Base-by-base conservation (phyloP, 2,329 filamentous ascomycete genomes). In the Ophiocordyceps polyrhachis-furcata region DNA sequence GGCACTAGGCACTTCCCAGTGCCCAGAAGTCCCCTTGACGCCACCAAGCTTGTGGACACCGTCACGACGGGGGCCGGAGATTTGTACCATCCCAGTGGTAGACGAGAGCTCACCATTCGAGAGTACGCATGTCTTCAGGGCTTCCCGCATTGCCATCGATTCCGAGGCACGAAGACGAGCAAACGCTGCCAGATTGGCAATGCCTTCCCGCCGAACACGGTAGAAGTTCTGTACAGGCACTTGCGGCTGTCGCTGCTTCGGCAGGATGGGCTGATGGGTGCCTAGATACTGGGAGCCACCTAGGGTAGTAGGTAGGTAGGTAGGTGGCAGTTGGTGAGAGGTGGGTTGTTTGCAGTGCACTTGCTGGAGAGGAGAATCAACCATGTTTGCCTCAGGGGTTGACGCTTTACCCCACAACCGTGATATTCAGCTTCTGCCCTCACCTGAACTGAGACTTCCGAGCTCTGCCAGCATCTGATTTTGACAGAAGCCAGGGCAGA, bases 141-240 rank as follows among this genome's bases (percentile, higher is more conserved):
- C 0, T 91, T 91, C 44, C 81, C 81, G 0, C 48, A 61, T 0
- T 55, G 62, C 2, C 80, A 84, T 55, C 56, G 57, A 0, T 88
- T 89, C 53, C 48, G 61, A 0, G 61, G 60, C 0, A 63, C 58
- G 0, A 56, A 58, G 17, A 60, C 57, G 1, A 57, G 55, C 14
- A 61, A 74, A 15, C 71, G 71, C 50, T 71, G 66, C 49, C 82
- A 87, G 56, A 83, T 89, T 49, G 84, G 84, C 0, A 89, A 91
- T 53, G 84, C 83, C 0, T 85, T 89, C 15, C 81, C 85, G 0
- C 75, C 83, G 0, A 62, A 62, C 25, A 69, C 71, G 0, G 74
- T 74, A 3, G 59, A 61, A 23, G 58, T 67, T 0, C 52, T 76
- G 0, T 74, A 70, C 48, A 54, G 56, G n/a, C 68, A 73, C 43